Percentiles rank a stretch among this genome's conserved stretches.
phyloP scores from a whole-genome alignment of 768 basidiomycete genomes.

The Mycena floridula region DNA sequence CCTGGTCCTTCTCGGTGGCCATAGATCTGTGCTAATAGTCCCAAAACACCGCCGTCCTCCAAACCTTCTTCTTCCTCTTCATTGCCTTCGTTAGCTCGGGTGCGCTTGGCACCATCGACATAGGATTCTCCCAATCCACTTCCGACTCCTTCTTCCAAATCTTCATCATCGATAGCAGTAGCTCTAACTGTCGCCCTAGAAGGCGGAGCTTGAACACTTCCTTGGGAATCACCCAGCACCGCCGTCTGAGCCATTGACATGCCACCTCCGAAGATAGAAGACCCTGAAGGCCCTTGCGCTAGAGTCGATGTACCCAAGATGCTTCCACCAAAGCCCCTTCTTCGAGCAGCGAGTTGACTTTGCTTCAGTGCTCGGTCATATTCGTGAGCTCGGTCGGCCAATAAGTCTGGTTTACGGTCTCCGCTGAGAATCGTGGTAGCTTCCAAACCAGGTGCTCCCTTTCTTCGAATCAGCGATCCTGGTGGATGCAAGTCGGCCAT shows the following conservation, averaged over 20 bases:
- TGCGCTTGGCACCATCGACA: conserved; percentile 56
- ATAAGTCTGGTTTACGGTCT: conserved; percentile 28
- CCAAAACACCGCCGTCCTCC: conserved; percentile 80
- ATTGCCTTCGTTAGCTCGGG: conserved; percentile 36
- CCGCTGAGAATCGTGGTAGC: conserved; percentile 12
- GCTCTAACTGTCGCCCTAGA: not conserved
- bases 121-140: conserved; percentile 69
- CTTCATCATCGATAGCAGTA: conserved; percentile 31
- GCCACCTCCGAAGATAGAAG: conserved; percentile 41
- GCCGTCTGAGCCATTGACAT: conserved; percentile 60
- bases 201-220: conserved; percentile 31
- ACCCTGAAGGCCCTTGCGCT: conserved; percentile 28
- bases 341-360: conserved; percentile 55
- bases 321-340: conserved; percentile 36
- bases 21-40: conserved; percentile 84
- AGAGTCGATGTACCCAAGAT: conserved; percentile 44
- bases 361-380: conserved; percentile 72
- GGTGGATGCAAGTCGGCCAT: conserved; percentile 60
- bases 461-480: conserved; percentile 16
- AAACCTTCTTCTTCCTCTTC: conserved; percentile 59
- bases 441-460: conserved; percentile 13
- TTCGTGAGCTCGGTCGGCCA: conserved; percentile 55
- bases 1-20: conserved; percentile 48
- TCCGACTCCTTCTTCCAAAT: conserved; percentile 53
- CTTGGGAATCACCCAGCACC: conserved; percentile 71